These are phyloP conservation scores for Phytophthora pini DNA, from an alignment of 352 stramenopile species.

Conservation along the genomic window DNA sequence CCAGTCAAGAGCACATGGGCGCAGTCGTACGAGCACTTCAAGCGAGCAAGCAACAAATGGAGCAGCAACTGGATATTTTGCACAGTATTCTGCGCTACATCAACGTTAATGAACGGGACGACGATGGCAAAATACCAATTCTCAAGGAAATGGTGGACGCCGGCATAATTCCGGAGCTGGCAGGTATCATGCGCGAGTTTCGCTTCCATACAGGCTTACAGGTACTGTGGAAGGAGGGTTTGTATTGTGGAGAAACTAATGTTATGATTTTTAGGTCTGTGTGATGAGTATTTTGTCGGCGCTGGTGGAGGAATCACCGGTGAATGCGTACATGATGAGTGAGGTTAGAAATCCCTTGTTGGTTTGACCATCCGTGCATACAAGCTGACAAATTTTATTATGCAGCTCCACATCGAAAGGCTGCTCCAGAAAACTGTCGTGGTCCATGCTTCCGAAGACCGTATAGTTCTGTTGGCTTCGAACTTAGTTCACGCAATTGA, in stretches of 20 bases:
- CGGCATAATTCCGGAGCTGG: conserved; percentile 44
- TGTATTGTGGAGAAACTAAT: not conserved
- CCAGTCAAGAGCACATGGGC: conserved; percentile 17
- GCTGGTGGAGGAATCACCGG: conserved; percentile 47
- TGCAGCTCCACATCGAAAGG: conserved; percentile 28
- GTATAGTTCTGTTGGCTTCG: conserved; percentile 46
- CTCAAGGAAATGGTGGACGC: conserved; percentile 56
- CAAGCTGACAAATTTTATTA: not conserved
- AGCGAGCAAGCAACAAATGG: conserved; percentile 44
- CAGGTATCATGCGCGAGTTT: conserved; percentile 67
- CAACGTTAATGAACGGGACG: conserved; percentile 29
- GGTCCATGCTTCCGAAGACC: conserved; percentile 55
- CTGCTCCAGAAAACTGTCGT: conserved; percentile 54
- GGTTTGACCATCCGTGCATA: not conserved
- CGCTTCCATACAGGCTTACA: conserved; percentile 64
- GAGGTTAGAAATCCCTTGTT: conserved; percentile 34
- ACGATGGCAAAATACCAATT: conserved; percentile 29
- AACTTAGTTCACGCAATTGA: conserved; percentile 51
- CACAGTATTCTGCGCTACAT: conserved; percentile 47
- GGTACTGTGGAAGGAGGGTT: conserved; percentile 19
- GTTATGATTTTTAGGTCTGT: too few species aligned
- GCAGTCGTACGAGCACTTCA: conserved; percentile 45
- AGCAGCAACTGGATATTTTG: conserved; percentile 48
- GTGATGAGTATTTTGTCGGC: conserved; percentile 54
- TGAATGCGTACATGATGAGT: conserved; percentile 70